Base-by-base conservation (phyloP, 2,329 filamentous ascomycete genomes). In the Aspergillus pseudoterreus region DNA sequence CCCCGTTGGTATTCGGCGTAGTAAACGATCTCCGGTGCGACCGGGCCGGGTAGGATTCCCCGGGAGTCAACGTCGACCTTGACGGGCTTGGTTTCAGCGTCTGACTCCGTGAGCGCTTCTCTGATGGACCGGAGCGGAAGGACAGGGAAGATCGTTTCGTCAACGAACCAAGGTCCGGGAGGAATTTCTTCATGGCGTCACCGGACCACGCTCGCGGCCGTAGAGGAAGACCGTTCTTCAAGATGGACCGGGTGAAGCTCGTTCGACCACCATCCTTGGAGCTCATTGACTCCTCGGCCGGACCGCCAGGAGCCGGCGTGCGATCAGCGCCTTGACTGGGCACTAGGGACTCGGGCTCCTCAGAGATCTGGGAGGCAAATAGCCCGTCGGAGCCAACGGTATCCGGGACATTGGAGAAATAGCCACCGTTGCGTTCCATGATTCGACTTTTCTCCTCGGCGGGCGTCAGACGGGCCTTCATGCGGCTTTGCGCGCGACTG, bases 391-490 rank as follows among this genome's bases (percentile, higher is more conserved):
- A 57, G 41, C 53, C 63, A 51, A 61, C 52, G 10, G 62, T 57
- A 45, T 74, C 67, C 47, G 69, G 70, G 36, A 70, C 63, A 2
- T 52, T 39, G 3, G 72, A 71, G 54, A 82, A 82, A 57, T 80
- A 77, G 14, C 66, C 74, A 4, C 75, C 76, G 30, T 70, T 70
- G 17, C 74, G 69, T 53, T 81, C 78, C 58, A 85, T 68, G 2
- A 76, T 77, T 2, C 79, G 78, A n/a, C 73, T 77, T 63, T 84
- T 85, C 62, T 84, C 82, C 17, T 77, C 77, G 9, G 78, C 79
- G 1, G 82, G 81, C 4, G 81, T 84, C 39, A 74, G 73, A 9
- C 81, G 77, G 15, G 80, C 81, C 33, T 75, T 79, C 63, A 84
- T 71, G 41, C 78, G 75, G 45, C 76, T 81, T 63, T 85, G 82